phyloP scores from a whole-genome alignment of 2,329 filamentous ascomycete species.

The Clarireedia sp. region DNA sequence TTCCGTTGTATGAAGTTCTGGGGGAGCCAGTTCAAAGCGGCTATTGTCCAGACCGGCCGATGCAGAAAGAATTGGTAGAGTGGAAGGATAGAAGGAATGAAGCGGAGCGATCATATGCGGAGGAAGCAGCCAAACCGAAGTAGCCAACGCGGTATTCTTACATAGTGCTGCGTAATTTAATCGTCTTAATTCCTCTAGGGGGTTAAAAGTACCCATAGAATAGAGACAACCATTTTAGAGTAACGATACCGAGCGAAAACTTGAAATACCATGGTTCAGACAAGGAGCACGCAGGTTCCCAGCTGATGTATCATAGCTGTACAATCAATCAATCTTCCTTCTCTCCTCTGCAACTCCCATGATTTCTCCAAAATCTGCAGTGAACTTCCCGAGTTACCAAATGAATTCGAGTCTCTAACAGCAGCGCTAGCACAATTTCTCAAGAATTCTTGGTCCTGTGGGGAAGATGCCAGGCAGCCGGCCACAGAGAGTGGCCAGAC shows the following conservation, averaged over 20 bases:
- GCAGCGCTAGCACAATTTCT: background rate
- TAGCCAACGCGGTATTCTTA: background rate
- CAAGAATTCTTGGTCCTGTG: constrained; percentile 15
- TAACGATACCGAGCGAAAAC: background rate
- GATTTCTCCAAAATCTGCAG: constrained; percentile 14
- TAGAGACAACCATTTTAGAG: too few relatives aligned
- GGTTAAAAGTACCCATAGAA: background rate
- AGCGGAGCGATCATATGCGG: background rate
- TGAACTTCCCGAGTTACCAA: constrained; percentile 13
- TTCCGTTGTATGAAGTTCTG: constrained; percentile 1
- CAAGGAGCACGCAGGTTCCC: constrained; percentile 11
- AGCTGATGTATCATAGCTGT: constrained; percentile 1
- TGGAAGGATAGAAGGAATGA: background rate
- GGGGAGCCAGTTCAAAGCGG: background rate
- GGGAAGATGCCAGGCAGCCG: constrained; percentile 16
- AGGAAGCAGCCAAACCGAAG: background rate
- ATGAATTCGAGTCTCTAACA: constrained; percentile 6
- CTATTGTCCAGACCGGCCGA: background rate
- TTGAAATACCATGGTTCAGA: background rate
- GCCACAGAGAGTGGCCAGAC: constrained; percentile 18
- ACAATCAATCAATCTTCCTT: constrained; percentile 11
- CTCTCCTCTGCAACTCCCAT: constrained; percentile 11
- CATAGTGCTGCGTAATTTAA: background rate
- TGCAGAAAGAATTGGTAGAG: background rate
- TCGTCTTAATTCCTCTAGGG: background rate